Conservation (phyloP, 495 filamentous ascomycete species). For the Ramalina intermedia region DNA sequence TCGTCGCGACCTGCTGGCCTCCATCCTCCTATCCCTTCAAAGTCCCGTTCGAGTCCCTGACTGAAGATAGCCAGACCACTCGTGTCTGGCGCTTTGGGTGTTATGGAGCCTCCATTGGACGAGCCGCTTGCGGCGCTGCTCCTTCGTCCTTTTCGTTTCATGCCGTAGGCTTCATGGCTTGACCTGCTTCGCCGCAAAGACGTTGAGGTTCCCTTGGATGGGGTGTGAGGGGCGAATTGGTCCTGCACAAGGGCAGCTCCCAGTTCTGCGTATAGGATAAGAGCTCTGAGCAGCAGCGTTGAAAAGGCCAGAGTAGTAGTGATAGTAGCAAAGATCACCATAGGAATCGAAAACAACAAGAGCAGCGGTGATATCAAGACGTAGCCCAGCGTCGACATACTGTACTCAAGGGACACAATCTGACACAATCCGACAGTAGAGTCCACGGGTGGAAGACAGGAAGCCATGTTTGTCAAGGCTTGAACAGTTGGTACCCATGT, state of each 20-base stretch:
- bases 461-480: too few species aligned
- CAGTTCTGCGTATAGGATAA: conserved; percentile 57
- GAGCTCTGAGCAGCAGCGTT: conserved; percentile 48
- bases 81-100: conserved; percentile 5
- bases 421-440: too few species aligned
- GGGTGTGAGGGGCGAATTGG: conserved; percentile 34
- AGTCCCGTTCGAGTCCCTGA: conserved; percentile 46
- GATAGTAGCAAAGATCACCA: conserved; percentile 51
- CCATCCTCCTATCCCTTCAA: conserved; percentile 80
- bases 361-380: conserved; percentile 48
- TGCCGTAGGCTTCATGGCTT: conserved; percentile 16
- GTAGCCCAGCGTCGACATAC: conserved; percentile 28
- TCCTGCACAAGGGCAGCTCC: conserved; percentile 41
- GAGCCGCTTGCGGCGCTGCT: conserved; percentile 12
- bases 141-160: conserved; percentile 8
- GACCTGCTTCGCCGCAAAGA: conserved; percentile 20
- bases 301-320: conserved; percentile 53
- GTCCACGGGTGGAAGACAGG: too few species aligned
- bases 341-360: conserved; percentile 50
- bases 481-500: too few species aligned
- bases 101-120: conserved; percentile 10
- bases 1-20: conserved; percentile 26
- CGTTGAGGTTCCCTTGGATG: conserved; percentile 19
- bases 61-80: conserved; percentile 18
- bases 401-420: neutral